Base-by-base conservation (phyloP, 257 asterid species). In the Paraleonurus japonicus region DNA sequence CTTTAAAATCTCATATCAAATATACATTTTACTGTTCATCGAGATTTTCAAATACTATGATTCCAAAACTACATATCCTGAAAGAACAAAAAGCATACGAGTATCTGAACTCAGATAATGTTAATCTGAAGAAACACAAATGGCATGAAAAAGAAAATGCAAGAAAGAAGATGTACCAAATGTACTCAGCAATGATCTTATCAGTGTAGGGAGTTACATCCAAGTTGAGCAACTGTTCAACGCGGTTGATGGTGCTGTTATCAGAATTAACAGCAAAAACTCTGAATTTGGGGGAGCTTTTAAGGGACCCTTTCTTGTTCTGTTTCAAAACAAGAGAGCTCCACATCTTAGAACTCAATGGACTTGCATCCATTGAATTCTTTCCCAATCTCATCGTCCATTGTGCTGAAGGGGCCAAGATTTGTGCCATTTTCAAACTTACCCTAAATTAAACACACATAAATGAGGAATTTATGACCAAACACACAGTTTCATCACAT, bases 361-460 rank as follows among this genome's bases (percentile, higher is more conserved):
- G 87, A 77, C 85, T 80, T 3, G 86, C 80, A 79, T 87, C 85
- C 55, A 74, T 27, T 41, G 94, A 78, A 83, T 53, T 81, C 77
- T 87, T 93, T 4, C 92, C 58, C 47, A 76, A 68, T 79, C 90
- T 86, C 96, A 88, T 91, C 84, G 82, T 96, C 99, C 99, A 94
- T 88, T 91, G 98, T 45, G 90, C 87, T 4, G 96, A 83, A 58
- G 99, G 98, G 74, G 96, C 96, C 90, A 94, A 76, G 69, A 91
- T 89, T 78, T 94, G 96, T 15, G 99, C 98, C 99, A 94, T 94
- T 76, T 80, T 41, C 26, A 61, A 76, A 79, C 76, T 67, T 80
- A 59, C 69, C 69, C 78, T 75, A 50, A 81, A 45, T 19, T 24
- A 32, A 9, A 35, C 65, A 71, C 73, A 67, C 59, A 39, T 39